phyloP scores from a whole-genome alignment of 1,139 yeast genomes.

The Hanseniaspora gamundiae region DNA sequence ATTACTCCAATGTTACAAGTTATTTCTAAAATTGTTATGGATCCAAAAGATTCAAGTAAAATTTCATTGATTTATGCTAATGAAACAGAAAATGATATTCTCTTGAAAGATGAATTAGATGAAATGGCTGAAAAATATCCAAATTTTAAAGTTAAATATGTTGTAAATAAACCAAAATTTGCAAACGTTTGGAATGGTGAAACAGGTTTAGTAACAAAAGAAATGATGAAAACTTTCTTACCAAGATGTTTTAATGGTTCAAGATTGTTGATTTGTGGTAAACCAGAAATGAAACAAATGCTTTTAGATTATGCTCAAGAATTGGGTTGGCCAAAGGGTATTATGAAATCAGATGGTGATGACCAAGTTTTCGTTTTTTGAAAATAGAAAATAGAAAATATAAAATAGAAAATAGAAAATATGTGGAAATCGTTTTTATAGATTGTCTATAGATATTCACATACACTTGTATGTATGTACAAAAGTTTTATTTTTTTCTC shows the following conservation, averaged over 20 bases:
- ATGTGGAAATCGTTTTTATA: too few species aligned
- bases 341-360: conserved; percentile 37
- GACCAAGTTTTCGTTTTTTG: conserved; percentile 66
- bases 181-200: conserved; percentile 40
- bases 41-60: conserved; percentile 50
- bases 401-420: too few species aligned
- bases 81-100: conserved; percentile 60
- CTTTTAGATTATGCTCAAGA: conserved; percentile 39
- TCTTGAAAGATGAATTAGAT: conserved; percentile 57
- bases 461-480: background rate
- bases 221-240: conserved; percentile 39
- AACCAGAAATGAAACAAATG: conserved; percentile 50
- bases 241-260: conserved; percentile 38
- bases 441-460: too few species aligned
- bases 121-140: conserved; percentile 54
- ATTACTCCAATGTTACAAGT: conserved; percentile 71
- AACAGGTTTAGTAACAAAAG: conserved; percentile 47
- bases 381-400: conserved; percentile 7
- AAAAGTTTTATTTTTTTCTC: too few species aligned
- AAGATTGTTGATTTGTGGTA: conserved; percentile 64
- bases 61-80: conserved; percentile 56
- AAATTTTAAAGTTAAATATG: conserved; percentile 41
- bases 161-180: conserved; percentile 27
- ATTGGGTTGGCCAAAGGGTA: conserved; percentile 50
- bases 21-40: conserved; percentile 43